A percentile compares a stretch with the other conserved stretches of the same genome.
Evolutionary conservation across 495 filamentous ascomycete species (phyloP).

Genomic region (Pseudomonodictys pantanalensis): DNA sequence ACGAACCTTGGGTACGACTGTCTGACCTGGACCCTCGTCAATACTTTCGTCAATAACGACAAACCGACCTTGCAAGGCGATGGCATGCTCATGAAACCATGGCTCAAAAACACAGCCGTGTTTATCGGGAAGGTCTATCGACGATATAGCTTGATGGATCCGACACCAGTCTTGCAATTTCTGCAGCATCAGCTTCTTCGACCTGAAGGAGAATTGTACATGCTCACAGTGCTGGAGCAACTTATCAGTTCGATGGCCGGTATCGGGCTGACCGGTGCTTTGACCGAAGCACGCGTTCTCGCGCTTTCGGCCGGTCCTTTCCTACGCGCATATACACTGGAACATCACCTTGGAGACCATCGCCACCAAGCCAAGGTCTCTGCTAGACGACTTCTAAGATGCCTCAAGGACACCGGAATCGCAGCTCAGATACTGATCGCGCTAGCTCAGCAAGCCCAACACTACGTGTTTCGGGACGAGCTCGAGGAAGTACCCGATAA

Average conservation of each 20-base stretch:
- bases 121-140: conserved; percentile 88
- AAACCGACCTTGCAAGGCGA: conserved; percentile 76
- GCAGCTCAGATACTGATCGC: conserved; percentile 78
- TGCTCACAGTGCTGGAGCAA: conserved; percentile 84
- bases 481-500: conserved; percentile 69
- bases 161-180: conserved; percentile 82
- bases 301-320: conserved; percentile 83
- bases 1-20: conserved; percentile 91
- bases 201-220: conserved; percentile 70
- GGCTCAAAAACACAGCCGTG: conserved; percentile 77
- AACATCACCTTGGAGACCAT: conserved; percentile 67
- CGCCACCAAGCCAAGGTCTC: conserved; percentile 66
- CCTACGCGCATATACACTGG: conserved; percentile 73
- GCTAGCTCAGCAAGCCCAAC: conserved; percentile 83
- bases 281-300: conserved; percentile 79
- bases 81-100: conserved; percentile 82
- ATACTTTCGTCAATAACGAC: conserved; percentile 63
- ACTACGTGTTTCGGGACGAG: conserved; percentile 67
- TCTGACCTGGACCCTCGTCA: conserved; percentile 82
- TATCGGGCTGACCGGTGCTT: conserved; percentile 76
- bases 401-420: conserved; percentile 66
- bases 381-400: conserved; percentile 72
- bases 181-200: conserved; percentile 72
- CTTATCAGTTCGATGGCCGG: conserved; percentile 89
- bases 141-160: conserved; percentile 76